Percentiles rank a stretch among this genome's conserved stretches.
phyloP scores from a whole-genome alignment of 768 basidiomycete genomes.

The Podaxis pistillaris region DNA sequence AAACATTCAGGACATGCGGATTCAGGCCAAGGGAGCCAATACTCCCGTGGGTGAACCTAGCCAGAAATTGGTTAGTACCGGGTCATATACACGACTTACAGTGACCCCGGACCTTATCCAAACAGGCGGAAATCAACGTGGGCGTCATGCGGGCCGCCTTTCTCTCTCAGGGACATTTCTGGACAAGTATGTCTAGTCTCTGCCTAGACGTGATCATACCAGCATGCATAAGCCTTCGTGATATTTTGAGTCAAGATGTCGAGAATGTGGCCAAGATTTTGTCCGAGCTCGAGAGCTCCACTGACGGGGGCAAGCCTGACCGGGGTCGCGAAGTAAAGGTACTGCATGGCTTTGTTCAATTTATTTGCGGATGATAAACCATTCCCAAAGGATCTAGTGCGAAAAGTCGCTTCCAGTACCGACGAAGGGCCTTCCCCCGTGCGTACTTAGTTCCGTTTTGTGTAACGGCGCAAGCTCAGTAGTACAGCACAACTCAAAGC shows the following conservation, averaged over 20 bases:
- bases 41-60: too few species aligned
- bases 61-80: too few species aligned
- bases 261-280: conserved; percentile 41
- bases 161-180: neutral
- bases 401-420: neutral
- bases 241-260: conserved; percentile 35
- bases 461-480: neutral
- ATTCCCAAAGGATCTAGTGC: neutral
- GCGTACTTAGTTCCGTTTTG: neutral
- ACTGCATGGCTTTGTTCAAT: too few species aligned
- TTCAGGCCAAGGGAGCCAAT: too few species aligned
- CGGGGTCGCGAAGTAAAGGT: neutral
- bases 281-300: conserved; percentile 34
- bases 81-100: too few species aligned
- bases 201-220: conserved; percentile 31
- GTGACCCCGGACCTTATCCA: too few species aligned
- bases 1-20: too few species aligned
- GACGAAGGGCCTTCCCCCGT: too few species aligned
- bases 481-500: neutral
- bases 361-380: too few species aligned
- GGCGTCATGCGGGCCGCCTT: too few species aligned
- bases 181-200: conserved; percentile 17
- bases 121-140: too few species aligned
- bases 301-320: neutral
- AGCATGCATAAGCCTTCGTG: conserved; percentile 33